Base-by-base conservation (phyloP, 768 basidiomycete species). In the Termitomyces sp. region DNA sequence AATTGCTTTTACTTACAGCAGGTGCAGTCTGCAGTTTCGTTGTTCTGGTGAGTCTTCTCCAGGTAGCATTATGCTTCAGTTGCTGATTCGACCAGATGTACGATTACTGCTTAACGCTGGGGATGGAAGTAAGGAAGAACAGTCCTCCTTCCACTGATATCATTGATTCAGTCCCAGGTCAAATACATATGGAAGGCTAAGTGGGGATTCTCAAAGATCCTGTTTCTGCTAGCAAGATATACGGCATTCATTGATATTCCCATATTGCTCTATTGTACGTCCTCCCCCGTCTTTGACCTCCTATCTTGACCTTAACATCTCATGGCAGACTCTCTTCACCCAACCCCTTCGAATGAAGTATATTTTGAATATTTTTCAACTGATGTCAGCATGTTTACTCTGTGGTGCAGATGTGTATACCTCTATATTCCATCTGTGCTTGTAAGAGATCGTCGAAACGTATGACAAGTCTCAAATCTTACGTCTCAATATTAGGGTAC, bases 181-280 rank as follows among this genome's bases (percentile, higher is more conserved):
- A 53, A 62, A 30, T 55, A 62, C 32, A 56, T 71, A 22, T 71
- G 70, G 70, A 56, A 63, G 20, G 48, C 67, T 4, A 56, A 47
- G 27, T 67, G 67, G 67, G 65, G 61, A 16, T n/a, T 63, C 24
- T 64, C 54, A 10, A 71, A 68, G 42, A 44, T 65, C n/a, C 55
- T 70, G 39, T 71, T 57, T 51, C 55, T 70, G 37, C 55, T 64
- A 8, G 59, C 67, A 4, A 64, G 67, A 51, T 71, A 71, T 56
- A 57, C 62, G 9, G 59, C 65, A 2, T 67, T 71, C 39, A 39
- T 68, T n/a, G 69, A 71, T 56, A 59, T 64, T 7, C 55, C 63
- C 30, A 10, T 64, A 5, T 48, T 62, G 24, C 16, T 68, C 16
- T 62, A 58, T 53, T 65, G 68, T 68, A 42, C 16, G 67, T 42